Evolutionary conservation across 495 filamentous ascomycete species (phyloP), one percentile per base, ranked within the genome.

Genomic region (Penicillium pulvis): DNA sequence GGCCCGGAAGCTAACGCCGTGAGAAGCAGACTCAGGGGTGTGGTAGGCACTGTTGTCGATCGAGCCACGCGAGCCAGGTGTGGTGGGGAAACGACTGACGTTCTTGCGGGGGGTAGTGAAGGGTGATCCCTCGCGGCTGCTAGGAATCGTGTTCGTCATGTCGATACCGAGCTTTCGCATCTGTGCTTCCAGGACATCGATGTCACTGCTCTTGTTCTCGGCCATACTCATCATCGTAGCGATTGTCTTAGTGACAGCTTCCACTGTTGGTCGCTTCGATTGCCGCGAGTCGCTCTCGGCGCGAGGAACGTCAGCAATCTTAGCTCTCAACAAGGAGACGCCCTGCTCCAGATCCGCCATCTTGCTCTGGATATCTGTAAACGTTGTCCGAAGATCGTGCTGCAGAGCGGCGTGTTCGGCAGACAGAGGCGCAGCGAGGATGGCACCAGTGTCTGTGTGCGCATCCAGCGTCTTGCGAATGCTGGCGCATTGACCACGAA

Each of bases 191-290:
- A 98, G 80, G 11, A 95, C 83, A 70, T 96, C 91, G 48, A 98
- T 86, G 61, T 98, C 94, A 46, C 85, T 87, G 69, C 88, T 91
- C 67, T 87, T 89, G 72, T 87, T 87, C 76, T 97, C 90, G 0
- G 88, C 87, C 90, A 97, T 96, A 58, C 75, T 84, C 52, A 92
- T 98, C 85, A 99, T 90, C 55, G 94, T 97, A 52, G 78, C 77
- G 60, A 99, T 96, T 6, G 95, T 98, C 50, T 88, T 89, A 44
- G 90, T 85, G 19, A 98, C 91, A 8, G 91, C 91, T 61, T 97
- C 95, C 1, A 97, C 88, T 0, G 93, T 97, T 3, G 94, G 95
- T n/a, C 79, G 75, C 43, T 80, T 72, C 19, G 66, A 55, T 59
- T 68, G 74, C 19, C 75, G 73, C 6, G 73, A 70, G 10, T 72